Base-by-base conservation (phyloP, 768 basidiomycete species). In the Leccinellum luteum region DNA sequence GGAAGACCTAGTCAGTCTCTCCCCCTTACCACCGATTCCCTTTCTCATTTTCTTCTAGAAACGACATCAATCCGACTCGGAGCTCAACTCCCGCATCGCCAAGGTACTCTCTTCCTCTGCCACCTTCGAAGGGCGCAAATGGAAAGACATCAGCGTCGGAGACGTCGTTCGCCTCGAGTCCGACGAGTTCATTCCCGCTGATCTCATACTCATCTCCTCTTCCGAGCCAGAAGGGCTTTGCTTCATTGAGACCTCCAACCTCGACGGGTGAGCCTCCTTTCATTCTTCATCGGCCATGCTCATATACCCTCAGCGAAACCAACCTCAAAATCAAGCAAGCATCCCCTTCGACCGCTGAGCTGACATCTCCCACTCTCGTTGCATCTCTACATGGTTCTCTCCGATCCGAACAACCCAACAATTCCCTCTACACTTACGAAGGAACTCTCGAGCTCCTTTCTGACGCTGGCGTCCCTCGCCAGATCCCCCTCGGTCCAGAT, bases 241-340 rank as follows among this genome's bases (percentile, higher is more conserved):
- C 64, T 99, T 98, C 69, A 92, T 98, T 60, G 97, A 99, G 73
- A 99, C 97, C 0, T 90, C 92, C 7, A 99, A 99, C 71, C 81
- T 99, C 27, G 97, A 99, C 66, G 97, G 96, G 94, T 95, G 78
- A 63, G 75, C 63, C 15, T 35, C 8, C 5, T n/a, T 31, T 17
- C 57, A 1, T 21, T 3, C 3, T 14, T 1, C 2, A 3, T 17
- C 25, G 1, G 48, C 34, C 31, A 15, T 1, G 50, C 59, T 65
- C 30, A 55, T 7, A 1, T 48, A 15, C 23, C 12, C 12, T 1
- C 64, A 94, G 94, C 25, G 97, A 98, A 77, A 99, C 97, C 4
- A 98, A 98, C 68, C 81, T 99, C 64, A 99, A 98, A 78, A 98
- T 99, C 74, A 99, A 99, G 69, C 94, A 99, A 74, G 92, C 92